Base-by-base conservation (phyloP, 192 early-diverging fungal species). In the Obelidium mucronatum region DNA sequence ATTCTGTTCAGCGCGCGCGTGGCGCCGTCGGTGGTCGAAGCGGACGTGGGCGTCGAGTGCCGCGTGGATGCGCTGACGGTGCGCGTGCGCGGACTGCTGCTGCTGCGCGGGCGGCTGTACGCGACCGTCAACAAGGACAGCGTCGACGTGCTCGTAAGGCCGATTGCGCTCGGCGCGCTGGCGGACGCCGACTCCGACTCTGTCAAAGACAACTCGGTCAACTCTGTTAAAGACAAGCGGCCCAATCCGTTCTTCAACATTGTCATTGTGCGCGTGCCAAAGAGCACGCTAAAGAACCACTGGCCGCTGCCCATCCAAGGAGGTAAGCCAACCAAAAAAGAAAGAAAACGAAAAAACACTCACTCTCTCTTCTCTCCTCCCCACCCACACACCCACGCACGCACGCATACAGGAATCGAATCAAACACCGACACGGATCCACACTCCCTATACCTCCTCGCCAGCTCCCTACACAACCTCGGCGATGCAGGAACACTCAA, bases 371-470 rank as follows among this genome's bases (percentile, higher is more conserved):
- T 56, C 30, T n/a, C 79, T 26, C 77, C 75, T 26, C 52, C 65
- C 26, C 60, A 54, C 75, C 0, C 67, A 67, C 13, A n/a, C 72
- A 35, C 63, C 63, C 17, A 72, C 63, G 33, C 31, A 35, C 61
- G 19, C 44, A 15, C 69, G 13, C 15, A 37, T 31, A n/a, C 66
- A 48, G 76, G 76, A 33, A 75, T 68, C 40, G 77, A 59, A 35
- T 33, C 40, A 22, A 24, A 66, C 67, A 69, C 77, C 68, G 82
- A 84, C 69, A 34, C 79, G 61, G 83, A 84, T 42, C 71, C 83
- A 22, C 80, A 84, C 51, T 84, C 83, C 2, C 35, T 82, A 15
- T 84, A 68, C 48, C 56, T 77, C 17, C 60, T 84, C 40, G 83
- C 73, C 2, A 61, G 58, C 28, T 53, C 66, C 60, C 40, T 40